phyloP scores from a whole-genome alignment of 805 yeast genomes.

The Wilhelminamyces savonicus region DNA sequence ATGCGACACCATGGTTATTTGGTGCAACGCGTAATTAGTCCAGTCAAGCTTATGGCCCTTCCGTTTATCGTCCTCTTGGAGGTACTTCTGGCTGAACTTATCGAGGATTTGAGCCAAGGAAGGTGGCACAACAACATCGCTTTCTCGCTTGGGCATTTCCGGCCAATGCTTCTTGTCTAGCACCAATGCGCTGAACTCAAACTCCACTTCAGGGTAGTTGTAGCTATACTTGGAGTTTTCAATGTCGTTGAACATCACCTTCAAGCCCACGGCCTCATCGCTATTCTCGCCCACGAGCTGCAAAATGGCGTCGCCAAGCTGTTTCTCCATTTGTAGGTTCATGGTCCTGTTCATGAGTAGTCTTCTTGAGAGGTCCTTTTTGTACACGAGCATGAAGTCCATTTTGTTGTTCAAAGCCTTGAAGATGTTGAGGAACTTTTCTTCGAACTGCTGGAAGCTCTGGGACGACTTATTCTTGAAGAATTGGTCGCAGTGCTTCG shows the following conservation, averaged over 20 bases:
- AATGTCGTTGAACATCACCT: constrained; percentile 31
- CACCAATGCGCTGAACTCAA: constrained; percentile 21
- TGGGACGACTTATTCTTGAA: constrained; percentile 12
- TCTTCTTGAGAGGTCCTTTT: constrained; percentile 31
- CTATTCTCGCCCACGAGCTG: constrained; percentile 25
- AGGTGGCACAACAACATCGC: constrained; percentile 18
- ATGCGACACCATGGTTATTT: constrained; percentile 23
- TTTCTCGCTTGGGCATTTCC: constrained; percentile 21
- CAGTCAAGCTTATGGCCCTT: constrained; percentile 31
- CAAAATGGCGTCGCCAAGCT: constrained; percentile 17
- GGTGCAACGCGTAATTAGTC: constrained; percentile 37
- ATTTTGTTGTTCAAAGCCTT: constrained; percentile 26
- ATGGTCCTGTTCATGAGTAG: constrained; percentile 20
- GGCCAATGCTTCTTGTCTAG: constrained; percentile 36
- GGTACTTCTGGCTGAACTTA: constrained; percentile 15
- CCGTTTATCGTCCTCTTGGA: constrained; percentile 12
- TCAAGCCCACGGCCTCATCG: constrained; percentile 21
- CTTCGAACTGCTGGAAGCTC: constrained; percentile 11
- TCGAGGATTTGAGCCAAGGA: constrained; percentile 11
- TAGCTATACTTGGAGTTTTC: constrained; percentile 12
- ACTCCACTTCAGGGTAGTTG: constrained; percentile 7
- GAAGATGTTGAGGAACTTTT: constrained; percentile 20
- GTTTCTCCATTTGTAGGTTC: constrained; percentile 13
- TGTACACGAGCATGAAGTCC: constrained; percentile 24
- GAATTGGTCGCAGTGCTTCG: constrained; percentile 25